Conservation (phyloP, 1,139 yeast genomes). For the Saccharomycopsis hybrid region DNA sequence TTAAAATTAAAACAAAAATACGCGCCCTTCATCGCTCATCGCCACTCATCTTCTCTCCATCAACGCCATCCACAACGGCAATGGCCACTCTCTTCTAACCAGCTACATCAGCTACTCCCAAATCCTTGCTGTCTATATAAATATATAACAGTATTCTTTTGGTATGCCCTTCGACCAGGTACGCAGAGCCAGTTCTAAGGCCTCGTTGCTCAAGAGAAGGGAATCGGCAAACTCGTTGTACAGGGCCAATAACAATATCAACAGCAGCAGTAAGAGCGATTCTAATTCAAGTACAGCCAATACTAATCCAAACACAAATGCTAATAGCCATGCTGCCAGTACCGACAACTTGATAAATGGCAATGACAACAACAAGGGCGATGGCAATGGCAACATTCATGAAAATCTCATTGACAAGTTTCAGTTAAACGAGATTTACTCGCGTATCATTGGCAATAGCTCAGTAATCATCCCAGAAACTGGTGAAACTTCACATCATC, state of each 20-base stretch:
- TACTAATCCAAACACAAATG: too few species aligned
- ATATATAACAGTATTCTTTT: background rate
- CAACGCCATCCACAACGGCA: too few species aligned
- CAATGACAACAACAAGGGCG: background rate
- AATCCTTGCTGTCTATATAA: too few species aligned
- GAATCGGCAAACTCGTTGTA: background rate
- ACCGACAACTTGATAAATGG: too few species aligned
- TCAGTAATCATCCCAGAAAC: constrained; percentile 17
- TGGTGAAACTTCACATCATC: constrained; percentile 15
- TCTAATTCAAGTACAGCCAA: too few species aligned
- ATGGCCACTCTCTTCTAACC: too few species aligned
- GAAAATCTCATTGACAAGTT: constrained; percentile 1
- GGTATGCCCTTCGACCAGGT: background rate
- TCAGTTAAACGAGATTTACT: constrained; percentile 14
- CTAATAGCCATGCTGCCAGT: too few species aligned
- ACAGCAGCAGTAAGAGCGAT: background rate
- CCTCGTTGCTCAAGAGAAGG: constrained; percentile 9
- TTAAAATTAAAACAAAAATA: too few species aligned
- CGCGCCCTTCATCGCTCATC: too few species aligned
- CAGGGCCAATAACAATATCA: background rate
- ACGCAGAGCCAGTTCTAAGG: background rate
- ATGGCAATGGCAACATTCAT: background rate
- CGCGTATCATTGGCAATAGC: constrained; percentile 11
- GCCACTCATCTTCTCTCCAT: too few species aligned
- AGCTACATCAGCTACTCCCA: too few species aligned